Percentiles rank a stretch among this genome's conserved stretches.
These are phyloP conservation scores for Stylonectria norvegica DNA, from an alignment of 2,329 filamentous ascomycete species.

Conservation along the genomic window DNA sequence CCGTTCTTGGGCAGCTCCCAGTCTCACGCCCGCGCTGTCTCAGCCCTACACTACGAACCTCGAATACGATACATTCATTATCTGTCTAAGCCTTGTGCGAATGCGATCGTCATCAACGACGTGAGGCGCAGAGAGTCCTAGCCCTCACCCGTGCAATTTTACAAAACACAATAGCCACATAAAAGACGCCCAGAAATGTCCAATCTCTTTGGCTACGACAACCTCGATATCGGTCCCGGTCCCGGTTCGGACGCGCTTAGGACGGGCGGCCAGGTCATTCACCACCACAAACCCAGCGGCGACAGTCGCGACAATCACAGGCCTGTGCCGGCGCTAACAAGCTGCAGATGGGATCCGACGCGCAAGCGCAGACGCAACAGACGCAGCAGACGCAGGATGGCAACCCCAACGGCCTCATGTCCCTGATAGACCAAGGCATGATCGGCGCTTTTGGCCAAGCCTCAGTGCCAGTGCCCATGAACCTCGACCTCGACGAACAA, in stretches of 20 bases:
- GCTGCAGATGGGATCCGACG: no score
- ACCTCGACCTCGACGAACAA: conserved; percentile 42
- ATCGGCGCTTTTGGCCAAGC: conserved; percentile 35
- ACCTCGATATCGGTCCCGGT: conserved; percentile 28
- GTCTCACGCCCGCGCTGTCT: no score
- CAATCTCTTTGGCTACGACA: conserved; percentile 37
- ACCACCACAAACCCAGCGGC: conserved; percentile 12
- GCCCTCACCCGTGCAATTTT: conserved; percentile 29
- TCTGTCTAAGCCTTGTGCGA: no score
- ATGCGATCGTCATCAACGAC: no score
- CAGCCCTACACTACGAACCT: no score
- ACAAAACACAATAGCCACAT: conserved; percentile 23
- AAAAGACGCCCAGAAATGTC: conserved; percentile 31
- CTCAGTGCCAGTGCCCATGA: no score
- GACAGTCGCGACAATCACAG: conserved; percentile 7
- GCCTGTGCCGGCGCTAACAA: conserved; percentile 16
- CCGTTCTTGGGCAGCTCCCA: no score
- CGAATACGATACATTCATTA: no score
- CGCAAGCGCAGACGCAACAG: no score
- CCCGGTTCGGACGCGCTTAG: no score
- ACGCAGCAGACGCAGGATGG: no score
- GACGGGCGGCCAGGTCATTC: conserved; percentile 23
- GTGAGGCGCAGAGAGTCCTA: no score
- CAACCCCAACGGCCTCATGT: conserved; percentile 41
- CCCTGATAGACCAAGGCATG: conserved; percentile 42